Evolutionary conservation across 2,329 filamentous ascomycete genomes (phyloP).

Genomic region (Fusarium liriodendri): DNA sequence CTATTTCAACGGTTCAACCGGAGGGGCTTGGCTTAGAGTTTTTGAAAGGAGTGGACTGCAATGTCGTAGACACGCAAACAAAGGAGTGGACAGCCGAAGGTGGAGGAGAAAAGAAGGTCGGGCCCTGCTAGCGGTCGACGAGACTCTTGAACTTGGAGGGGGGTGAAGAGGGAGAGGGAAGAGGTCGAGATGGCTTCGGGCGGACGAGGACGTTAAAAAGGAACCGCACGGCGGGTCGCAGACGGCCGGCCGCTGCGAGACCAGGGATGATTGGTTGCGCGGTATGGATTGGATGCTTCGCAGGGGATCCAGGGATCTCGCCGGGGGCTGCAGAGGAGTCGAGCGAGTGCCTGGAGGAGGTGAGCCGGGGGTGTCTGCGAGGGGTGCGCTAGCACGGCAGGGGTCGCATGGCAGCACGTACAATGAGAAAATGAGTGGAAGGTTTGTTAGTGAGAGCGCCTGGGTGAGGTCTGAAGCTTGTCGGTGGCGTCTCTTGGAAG

Average conservation of each 20-base stretch:
- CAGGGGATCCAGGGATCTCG: constrained; percentile 35
- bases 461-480: neutral
- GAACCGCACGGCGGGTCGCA: constrained; percentile 40
- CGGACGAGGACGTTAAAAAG: constrained; percentile 45
- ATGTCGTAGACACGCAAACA: constrained; percentile 48
- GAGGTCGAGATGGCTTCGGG: constrained; percentile 36
- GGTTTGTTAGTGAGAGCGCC: constrained; percentile 15
- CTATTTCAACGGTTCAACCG: constrained; percentile 46
- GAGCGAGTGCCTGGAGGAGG: constrained; percentile 23
- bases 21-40: constrained; percentile 39
- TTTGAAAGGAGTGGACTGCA: constrained; percentile 48
- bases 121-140: constrained; percentile 43
- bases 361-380: constrained; percentile 24
- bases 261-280: constrained; percentile 36
- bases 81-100: constrained; percentile 39
- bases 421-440: constrained; percentile 15
- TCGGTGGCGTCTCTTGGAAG: constrained; percentile 1
- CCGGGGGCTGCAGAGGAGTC: constrained; percentile 12
- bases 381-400: constrained; percentile 5
- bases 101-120: constrained; percentile 28
- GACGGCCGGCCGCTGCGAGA: constrained; percentile 33
- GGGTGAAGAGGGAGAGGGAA: constrained; percentile 39
- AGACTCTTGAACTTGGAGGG: constrained; percentile 37
- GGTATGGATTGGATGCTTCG: constrained; percentile 39
- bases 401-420: constrained; percentile 1